These are phyloP conservation scores for Camellia lanceoleosa DNA, from an alignment of 148 eudicot species.

Conservation along the genomic window DNA sequence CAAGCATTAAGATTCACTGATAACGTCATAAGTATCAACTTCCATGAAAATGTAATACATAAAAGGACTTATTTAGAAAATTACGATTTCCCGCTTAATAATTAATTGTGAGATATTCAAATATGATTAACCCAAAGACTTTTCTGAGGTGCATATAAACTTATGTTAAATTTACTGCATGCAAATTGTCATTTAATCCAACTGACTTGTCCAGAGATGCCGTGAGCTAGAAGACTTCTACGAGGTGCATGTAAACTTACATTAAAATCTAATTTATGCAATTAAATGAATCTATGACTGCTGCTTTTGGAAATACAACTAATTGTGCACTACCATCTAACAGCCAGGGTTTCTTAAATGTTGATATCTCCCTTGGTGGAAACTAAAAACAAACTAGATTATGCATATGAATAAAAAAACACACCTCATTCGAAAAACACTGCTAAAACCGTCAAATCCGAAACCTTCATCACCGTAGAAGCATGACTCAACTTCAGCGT, in stretches of 20 bases:
- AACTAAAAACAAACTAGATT: background rate
- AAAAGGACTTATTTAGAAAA: background rate
- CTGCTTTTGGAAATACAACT: background rate
- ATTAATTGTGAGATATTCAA: background rate
- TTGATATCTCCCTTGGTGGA: background rate
- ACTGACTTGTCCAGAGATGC: background rate
- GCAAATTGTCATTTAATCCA: no score
- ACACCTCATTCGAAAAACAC: constrained; percentile 55
- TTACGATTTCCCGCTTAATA: background rate
- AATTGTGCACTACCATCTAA: background rate
- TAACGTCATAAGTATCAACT: background rate
- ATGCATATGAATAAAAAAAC: constrained; percentile 2
- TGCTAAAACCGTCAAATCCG: constrained; percentile 43
- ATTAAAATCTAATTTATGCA: no score
- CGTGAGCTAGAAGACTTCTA: background rate
- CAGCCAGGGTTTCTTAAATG: background rate
- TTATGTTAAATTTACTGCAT: no score
- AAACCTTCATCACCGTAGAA: constrained; percentile 46
- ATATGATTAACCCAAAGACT: background rate
- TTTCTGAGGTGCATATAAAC: no score
- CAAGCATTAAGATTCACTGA: background rate
- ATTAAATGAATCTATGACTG: background rate
- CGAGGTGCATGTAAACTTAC: background rate
- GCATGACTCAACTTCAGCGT: constrained; percentile 82
- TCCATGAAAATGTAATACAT: background rate